These are phyloP conservation scores for Chlamydomonas sp. DNA, from an alignment of 139 green algal species.

Conservation along the genomic window DNA sequence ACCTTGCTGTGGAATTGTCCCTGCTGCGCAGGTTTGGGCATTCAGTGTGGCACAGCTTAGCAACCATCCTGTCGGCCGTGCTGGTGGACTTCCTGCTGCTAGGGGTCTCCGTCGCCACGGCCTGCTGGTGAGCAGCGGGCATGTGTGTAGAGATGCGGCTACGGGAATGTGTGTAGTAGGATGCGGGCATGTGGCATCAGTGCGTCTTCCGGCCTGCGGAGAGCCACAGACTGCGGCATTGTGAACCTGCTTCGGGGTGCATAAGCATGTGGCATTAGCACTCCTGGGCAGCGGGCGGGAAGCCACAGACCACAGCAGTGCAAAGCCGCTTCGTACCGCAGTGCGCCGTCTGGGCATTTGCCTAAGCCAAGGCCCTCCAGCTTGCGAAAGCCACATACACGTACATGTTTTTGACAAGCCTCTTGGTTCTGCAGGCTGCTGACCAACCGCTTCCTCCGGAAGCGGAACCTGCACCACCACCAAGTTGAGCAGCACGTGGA, in stretches of 20 bases:
- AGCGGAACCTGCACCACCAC: constrained; percentile 72
- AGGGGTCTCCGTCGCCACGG: constrained; percentile 81
- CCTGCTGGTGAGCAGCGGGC: constrained; percentile 77
- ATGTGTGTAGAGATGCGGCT: background rate
- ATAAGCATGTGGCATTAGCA: too few relatives aligned
- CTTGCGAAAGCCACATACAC: too few relatives aligned
- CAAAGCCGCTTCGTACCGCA: background rate
- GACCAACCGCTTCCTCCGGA: constrained; percentile 84
- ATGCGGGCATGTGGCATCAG: background rate
- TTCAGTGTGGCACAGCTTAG: constrained; percentile 65
- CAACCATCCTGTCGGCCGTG: constrained; percentile 72
- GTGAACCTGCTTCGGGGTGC: too few relatives aligned
- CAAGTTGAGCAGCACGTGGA: constrained; percentile 92
- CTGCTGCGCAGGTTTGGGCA: constrained; percentile 72
- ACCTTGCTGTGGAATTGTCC: background rate
- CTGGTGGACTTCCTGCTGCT: constrained; percentile 91
- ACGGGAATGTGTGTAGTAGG: background rate
- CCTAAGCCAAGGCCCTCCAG: background rate
- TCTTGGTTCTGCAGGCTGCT: constrained; percentile 66
- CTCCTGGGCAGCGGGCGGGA: background rate
- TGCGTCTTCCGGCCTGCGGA: too few relatives aligned
- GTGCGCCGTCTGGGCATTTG: background rate
- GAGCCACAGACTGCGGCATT: too few relatives aligned
- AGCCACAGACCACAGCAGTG: background rate
- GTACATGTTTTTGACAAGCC: too few relatives aligned